phyloP scores from a whole-genome alignment of 1,284 basidiomycete species.

The Trametes polyzona region DNA sequence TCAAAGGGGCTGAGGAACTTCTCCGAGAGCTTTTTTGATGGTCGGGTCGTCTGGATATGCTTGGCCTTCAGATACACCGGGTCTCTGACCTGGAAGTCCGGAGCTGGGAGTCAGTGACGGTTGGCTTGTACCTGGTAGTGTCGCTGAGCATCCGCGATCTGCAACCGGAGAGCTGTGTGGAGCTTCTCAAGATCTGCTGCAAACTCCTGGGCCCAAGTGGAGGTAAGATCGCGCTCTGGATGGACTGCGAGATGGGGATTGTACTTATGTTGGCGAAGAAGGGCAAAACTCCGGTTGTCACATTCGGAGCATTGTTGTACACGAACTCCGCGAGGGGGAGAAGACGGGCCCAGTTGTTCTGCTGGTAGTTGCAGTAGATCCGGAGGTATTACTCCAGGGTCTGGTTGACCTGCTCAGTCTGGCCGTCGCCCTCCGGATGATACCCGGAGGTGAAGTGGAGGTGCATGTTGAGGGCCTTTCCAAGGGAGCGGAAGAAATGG shows the following conservation, averaged over 20 bases:
- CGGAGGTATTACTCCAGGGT: constrained; percentile 39
- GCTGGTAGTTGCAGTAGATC: constrained; percentile 37
- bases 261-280: constrained; percentile 14
- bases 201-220: neutral
- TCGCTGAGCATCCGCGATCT: constrained; percentile 1
- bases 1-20: neutral
- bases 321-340: constrained; percentile 19
- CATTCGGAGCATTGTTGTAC: constrained; percentile 9
- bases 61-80: neutral
- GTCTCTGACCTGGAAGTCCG: constrained; percentile 6
- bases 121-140: constrained; percentile 1
- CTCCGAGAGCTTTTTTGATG: constrained; percentile 4
- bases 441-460: constrained; percentile 19
- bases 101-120: neutral
- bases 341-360: constrained; percentile 40
- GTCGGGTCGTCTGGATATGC: constrained; percentile 1
- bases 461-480: constrained; percentile 10
- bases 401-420: constrained; percentile 43
- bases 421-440: constrained; percentile 22
- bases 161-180: neutral
- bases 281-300: constrained; percentile 1
- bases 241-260: neutral
- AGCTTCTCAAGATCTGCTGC: neutral
- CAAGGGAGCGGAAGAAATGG: constrained; percentile 31
- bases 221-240: neutral